These are phyloP conservation scores for Mucor mucedo DNA, from an alignment of 371 early-diverging fungal species.

Conservation along the genomic window DNA sequence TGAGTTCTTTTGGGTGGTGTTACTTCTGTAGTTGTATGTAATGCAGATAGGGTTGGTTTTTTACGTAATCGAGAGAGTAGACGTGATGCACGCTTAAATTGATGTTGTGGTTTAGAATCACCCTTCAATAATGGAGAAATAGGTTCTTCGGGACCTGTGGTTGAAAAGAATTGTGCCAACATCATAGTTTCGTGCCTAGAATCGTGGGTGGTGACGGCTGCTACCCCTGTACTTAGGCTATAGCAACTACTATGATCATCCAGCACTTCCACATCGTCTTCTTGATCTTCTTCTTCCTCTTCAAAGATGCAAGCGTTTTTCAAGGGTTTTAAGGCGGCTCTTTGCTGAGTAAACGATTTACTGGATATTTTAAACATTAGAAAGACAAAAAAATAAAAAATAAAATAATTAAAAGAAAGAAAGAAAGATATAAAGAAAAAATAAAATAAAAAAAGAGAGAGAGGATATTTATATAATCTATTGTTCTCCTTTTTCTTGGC, in stretches of 20 bases:
- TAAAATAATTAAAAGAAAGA: constrained; percentile 5
- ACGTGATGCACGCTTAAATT: constrained; percentile 38
- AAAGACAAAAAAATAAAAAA: constrained; percentile 2
- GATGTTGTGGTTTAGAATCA: constrained; percentile 8
- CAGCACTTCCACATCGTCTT: background rate
- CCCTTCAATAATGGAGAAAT: background rate
- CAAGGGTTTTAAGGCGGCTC: constrained; percentile 18
- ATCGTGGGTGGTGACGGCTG: constrained; percentile 1
- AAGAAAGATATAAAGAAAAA: background rate
- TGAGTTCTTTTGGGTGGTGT: constrained; percentile 14
- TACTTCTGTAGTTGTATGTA: constrained; percentile 6
- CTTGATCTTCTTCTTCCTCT: constrained; percentile 15
- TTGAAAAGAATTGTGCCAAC: constrained; percentile 43
- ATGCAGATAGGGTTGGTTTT: constrained; percentile 19
- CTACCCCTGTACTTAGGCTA: background rate
- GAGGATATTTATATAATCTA: background rate
- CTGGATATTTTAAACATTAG: constrained; percentile 17
- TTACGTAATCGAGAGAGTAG: constrained; percentile 37
- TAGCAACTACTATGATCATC: constrained; percentile 7
- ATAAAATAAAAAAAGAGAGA: background rate
- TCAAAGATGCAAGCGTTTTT: background rate
- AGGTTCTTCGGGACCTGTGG: constrained; percentile 48
- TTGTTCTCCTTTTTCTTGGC: background rate
- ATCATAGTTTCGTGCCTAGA: constrained; percentile 31
- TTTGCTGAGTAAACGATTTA: constrained; percentile 19